Conservation (phyloP, 2,329 filamentous ascomycete genomes). For the Aspergillus thermomutatus region DNA sequence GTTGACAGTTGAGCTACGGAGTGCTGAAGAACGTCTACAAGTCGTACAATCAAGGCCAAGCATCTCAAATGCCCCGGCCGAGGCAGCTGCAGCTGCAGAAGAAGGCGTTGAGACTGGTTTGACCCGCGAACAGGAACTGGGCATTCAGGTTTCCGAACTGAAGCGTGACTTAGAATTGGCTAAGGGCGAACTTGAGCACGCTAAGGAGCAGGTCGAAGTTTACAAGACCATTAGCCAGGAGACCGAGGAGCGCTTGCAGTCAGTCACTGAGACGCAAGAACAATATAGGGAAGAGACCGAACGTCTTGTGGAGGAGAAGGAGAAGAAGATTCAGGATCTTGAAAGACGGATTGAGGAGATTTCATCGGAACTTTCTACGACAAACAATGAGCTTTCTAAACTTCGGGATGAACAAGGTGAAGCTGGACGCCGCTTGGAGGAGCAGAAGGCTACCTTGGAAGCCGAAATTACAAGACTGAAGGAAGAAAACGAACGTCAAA, state of each 20-base stretch:
- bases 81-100: conserved; percentile 42
- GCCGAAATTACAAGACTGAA: conserved; percentile 76
- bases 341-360: conserved; percentile 81
- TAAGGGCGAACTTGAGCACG: conserved; percentile 74
- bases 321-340: conserved; percentile 74
- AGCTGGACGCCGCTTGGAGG: conserved; percentile 65
- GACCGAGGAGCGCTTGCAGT: conserved; percentile 82
- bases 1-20: conserved; percentile 79
- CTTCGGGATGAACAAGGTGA: conserved; percentile 80
- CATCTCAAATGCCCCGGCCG: conserved; percentile 51
- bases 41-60: conserved; percentile 78
- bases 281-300: conserved; percentile 88
- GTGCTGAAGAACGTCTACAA: conserved; percentile 81
- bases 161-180: conserved; percentile 82
- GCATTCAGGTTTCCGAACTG: conserved; percentile 78
- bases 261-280: conserved; percentile 74
- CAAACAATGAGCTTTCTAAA: conserved; percentile 76
- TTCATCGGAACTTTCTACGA: conserved; percentile 72
- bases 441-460: conserved; percentile 77
- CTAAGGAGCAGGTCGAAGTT: conserved; percentile 76
- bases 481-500: conserved; percentile 76
- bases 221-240: conserved; percentile 85
- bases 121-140: conserved; percentile 72
- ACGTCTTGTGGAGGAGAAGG: conserved; percentile 69
- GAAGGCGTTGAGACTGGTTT: conserved; percentile 53